Percentiles rank a stretch among this genome's conserved stretches.
These are phyloP conservation scores for Tillandsia fasciculata DNA, from an alignment of 176 grass and related monocot species.

Conservation along the genomic window DNA sequence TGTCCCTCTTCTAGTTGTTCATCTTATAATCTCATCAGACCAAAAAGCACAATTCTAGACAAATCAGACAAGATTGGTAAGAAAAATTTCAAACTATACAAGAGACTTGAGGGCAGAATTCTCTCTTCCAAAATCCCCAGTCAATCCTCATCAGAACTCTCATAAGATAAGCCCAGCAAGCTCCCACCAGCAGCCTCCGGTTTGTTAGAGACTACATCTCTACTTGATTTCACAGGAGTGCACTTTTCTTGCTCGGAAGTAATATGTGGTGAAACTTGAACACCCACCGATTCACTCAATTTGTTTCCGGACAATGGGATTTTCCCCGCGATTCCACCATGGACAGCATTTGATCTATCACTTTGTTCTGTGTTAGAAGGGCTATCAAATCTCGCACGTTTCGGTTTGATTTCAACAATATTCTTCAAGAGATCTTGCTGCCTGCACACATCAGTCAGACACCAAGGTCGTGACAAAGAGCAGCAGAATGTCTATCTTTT, in stretches of 20 bases:
- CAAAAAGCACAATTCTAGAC: slow-evolving; percentile 1
- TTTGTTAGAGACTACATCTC: slow-evolving; percentile 8
- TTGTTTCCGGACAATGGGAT: not conserved
- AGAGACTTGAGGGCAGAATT: slow-evolving; percentile 22
- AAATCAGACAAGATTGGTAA: slow-evolving; percentile 11
- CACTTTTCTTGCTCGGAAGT: not conserved
- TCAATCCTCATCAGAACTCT: slow-evolving; percentile 69
- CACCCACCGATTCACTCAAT: not conserved
- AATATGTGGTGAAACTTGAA: slow-evolving; percentile 21
- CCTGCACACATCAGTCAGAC: slow-evolving; percentile 31
- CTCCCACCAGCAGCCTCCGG: slow-evolving; percentile 31
- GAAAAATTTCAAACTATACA: slow-evolving; percentile 16
- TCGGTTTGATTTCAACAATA: slow-evolving; percentile 81
- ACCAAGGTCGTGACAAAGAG: slow-evolving; percentile 1
- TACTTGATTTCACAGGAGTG: slow-evolving; percentile 13
- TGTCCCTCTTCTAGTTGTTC: not conserved
- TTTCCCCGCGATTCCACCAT: slow-evolving; percentile 18
- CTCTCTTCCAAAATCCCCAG: not conserved
- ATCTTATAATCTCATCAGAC: slow-evolving; percentile 6
- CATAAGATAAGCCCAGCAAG: slow-evolving; percentile 73
- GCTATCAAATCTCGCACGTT: slow-evolving; percentile 37
- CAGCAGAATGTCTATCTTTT: not conserved
- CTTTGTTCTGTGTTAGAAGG: slow-evolving; percentile 18
- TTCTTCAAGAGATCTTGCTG: slow-evolving; percentile 84
- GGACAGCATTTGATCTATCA: slow-evolving; percentile 15